phyloP scores from a whole-genome alignment of 2,329 filamentous ascomycete species.

The Pleomassaria siparia region DNA sequence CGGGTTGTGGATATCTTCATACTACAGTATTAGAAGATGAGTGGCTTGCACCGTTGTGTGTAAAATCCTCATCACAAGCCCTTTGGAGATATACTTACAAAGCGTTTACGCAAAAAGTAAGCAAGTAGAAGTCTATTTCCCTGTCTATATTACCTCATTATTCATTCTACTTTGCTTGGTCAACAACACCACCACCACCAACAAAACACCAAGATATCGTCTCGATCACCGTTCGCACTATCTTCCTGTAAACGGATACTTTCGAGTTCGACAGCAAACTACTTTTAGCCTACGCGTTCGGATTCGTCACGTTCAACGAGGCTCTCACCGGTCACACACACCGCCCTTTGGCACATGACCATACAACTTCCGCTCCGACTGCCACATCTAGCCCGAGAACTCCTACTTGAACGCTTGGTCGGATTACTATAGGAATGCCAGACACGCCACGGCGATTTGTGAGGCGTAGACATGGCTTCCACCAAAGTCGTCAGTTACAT shows the following conservation, averaged over 20 bases:
- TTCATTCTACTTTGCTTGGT: not conserved
- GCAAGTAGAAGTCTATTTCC: not conserved
- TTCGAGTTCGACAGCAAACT: not conserved
- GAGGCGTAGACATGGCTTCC: not conserved
- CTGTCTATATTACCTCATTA: not conserved
- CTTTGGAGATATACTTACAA: not conserved
- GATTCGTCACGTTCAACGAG: not conserved
- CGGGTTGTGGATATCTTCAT: not conserved
- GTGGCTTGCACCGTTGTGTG: not conserved
- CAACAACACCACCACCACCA: not conserved
- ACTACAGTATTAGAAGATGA: constrained; percentile 8
- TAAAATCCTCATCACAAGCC: not conserved
- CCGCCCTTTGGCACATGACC: constrained; percentile 13
- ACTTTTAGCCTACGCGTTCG: not conserved
- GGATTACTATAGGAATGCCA: not conserved
- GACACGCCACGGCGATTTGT: not conserved
- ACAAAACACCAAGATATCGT: not conserved
- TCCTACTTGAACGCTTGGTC: not conserved
- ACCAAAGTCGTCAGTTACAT: too few species aligned
- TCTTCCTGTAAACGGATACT: not conserved
- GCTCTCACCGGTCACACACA: constrained; percentile 23
- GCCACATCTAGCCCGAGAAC: not conserved
- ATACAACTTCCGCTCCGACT: not conserved
- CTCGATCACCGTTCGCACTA: not conserved
- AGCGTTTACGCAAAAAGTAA: not conserved